Percentiles rank a stretch among this genome's conserved stretches.
These are phyloP conservation scores for Pseudogymnoascus sp. DNA, from an alignment of 2,329 filamentous ascomycete species.

Conservation along the genomic window DNA sequence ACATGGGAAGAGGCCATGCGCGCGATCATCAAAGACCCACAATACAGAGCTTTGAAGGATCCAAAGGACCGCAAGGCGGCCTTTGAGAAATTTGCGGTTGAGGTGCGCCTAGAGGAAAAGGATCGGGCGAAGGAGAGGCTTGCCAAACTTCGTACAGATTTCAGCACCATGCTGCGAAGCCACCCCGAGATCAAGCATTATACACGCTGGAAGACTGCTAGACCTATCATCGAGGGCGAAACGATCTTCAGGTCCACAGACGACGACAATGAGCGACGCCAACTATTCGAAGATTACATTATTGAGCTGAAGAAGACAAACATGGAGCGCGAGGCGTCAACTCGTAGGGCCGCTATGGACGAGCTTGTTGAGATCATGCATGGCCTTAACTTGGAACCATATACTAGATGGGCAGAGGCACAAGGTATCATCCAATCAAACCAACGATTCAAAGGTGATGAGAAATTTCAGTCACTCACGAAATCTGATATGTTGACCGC, in stretches of 20 bases:
- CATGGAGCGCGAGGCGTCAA: slow-evolving; percentile 62
- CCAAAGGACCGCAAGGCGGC: slow-evolving; percentile 82
- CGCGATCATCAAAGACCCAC: slow-evolving; percentile 77
- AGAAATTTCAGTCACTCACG: slow-evolving; percentile 77
- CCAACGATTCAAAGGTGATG: slow-evolving; percentile 67
- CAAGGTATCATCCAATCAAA: slow-evolving; percentile 73
- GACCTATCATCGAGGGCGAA: slow-evolving; percentile 88
- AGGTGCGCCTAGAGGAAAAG: slow-evolving; percentile 86
- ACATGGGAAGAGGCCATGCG: slow-evolving; percentile 86
- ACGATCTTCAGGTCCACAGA: slow-evolving; percentile 89
- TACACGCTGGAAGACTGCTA: slow-evolving; percentile 92
- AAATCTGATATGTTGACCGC: slow-evolving; percentile 85
- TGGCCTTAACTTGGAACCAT: slow-evolving; percentile 76
- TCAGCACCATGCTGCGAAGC: slow-evolving; percentile 89
- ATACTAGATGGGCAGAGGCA: slow-evolving; percentile 89
- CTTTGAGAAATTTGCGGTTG: slow-evolving; percentile 91
- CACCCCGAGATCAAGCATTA: slow-evolving; percentile 97
- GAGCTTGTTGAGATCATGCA: slow-evolving; percentile 72
- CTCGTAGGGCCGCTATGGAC: slow-evolving; percentile 74
- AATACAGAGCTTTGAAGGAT: slow-evolving; percentile 88
- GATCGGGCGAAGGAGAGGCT: slow-evolving; percentile 89
- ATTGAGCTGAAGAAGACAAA: slow-evolving; percentile 73
- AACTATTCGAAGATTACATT: slow-evolving; percentile 91
- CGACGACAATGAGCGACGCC: slow-evolving; percentile 76
- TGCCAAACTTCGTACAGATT: slow-evolving; percentile 85